Percentiles rank a stretch among this genome's conserved stretches.
Evolutionary conservation across 805 yeast species (phyloP).

Genomic region (Dipodascus geniculatus): DNA sequence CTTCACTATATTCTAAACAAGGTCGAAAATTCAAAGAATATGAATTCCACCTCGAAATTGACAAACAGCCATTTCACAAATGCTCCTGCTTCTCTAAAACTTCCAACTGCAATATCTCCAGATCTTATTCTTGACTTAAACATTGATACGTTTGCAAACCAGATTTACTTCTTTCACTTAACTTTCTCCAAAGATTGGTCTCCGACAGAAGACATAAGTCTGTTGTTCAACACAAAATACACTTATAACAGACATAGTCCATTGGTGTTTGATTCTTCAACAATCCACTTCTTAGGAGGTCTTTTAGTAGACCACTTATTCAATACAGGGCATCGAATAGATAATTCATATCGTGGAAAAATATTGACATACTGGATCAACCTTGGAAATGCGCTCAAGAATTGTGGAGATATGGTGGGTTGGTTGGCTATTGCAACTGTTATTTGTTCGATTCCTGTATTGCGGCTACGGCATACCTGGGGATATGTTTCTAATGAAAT

Average conservation of each 20-base stretch:
- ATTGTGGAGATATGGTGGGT: slow-evolving; percentile 81
- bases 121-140: slow-evolving; percentile 45
- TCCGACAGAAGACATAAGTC: slow-evolving; percentile 65
- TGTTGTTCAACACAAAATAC: slow-evolving; percentile 42
- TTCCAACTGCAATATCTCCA: slow-evolving; percentile 12
- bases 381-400: slow-evolving; percentile 66
- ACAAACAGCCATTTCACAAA: slow-evolving; percentile 10
- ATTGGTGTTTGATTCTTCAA: slow-evolving; percentile 56
- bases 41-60: neutral
- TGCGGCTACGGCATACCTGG: slow-evolving; percentile 72
- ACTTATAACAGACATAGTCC: slow-evolving; percentile 50
- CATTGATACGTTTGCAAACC: slow-evolving; percentile 43
- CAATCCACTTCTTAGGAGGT: slow-evolving; percentile 73
- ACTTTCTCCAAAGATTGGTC: slow-evolving; percentile 62
- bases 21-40: slow-evolving; percentile 9
- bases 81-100: slow-evolving; percentile 4
- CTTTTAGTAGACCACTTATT: slow-evolving; percentile 60
- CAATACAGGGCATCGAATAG: slow-evolving; percentile 25
- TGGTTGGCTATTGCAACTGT: slow-evolving; percentile 87
- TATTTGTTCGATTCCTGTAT: slow-evolving; percentile 68
- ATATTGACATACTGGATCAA: slow-evolving; percentile 74
- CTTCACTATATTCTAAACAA: slow-evolving; percentile 13
- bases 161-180: slow-evolving; percentile 56
- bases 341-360: slow-evolving; percentile 38
- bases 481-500: slow-evolving; percentile 47